phyloP scores from a whole-genome alignment of 148 eudicot species.

The Vaccinium macrocarpon region DNA sequence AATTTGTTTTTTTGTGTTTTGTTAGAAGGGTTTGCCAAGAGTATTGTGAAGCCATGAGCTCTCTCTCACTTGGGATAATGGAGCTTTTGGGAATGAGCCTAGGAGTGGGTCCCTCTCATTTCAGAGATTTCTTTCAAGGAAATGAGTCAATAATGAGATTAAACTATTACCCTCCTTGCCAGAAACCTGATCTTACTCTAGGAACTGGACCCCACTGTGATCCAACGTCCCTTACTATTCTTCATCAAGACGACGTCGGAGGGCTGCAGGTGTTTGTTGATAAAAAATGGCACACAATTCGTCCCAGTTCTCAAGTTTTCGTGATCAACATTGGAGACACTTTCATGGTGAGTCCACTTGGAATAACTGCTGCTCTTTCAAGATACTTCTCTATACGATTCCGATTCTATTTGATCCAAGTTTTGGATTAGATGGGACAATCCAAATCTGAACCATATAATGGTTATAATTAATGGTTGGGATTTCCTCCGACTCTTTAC shows the following conservation, averaged over 20 bases:
- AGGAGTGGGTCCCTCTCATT: constrained; percentile 33
- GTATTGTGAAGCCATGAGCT: constrained; percentile 48
- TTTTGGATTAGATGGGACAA: too few species aligned
- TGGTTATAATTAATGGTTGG: too few species aligned
- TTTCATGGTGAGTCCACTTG: constrained; percentile 30
- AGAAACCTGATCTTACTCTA: constrained; percentile 31
- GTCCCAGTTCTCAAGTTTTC: constrained; percentile 34
- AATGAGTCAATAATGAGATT: constrained; percentile 40
- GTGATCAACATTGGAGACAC: constrained; percentile 54
- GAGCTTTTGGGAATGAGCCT: constrained; percentile 41
- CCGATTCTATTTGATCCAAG: too few species aligned
- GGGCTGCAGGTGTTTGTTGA: constrained; percentile 43
- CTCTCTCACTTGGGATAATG: constrained; percentile 35
- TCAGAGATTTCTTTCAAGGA: constrained; percentile 33
- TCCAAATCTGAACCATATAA: too few species aligned
- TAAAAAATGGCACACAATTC: constrained; percentile 39
- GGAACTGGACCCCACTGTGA: constrained; percentile 59
- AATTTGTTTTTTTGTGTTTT: too few species aligned
- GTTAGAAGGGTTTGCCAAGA: constrained; percentile 37
- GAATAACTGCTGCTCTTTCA: too few species aligned
- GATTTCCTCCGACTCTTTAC: too few species aligned
- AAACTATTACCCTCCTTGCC: constrained; percentile 43
- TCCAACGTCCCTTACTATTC: constrained; percentile 44
- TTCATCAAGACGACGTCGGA: constrained; percentile 51
- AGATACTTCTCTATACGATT: too few species aligned